Conservation (phyloP, 495 filamentous ascomycete species). For the Neurospora sp. region DNA sequence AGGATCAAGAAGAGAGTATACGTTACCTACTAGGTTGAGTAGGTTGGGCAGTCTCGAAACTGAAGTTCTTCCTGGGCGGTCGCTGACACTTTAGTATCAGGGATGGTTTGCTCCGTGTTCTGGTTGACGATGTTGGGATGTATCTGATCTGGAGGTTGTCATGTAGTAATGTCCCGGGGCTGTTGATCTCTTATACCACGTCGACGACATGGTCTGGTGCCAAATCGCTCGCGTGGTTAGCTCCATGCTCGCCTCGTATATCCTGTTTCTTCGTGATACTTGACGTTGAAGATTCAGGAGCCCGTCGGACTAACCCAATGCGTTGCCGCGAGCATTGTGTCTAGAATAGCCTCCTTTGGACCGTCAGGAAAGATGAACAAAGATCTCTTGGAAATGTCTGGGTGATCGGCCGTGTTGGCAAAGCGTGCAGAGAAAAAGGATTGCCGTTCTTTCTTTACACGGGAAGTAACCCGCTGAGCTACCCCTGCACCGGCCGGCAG, state of each 20-base stretch:
- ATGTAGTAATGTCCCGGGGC: not conserved
- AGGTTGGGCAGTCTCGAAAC: not conserved
- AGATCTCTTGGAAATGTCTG: not conserved
- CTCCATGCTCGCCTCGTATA: not conserved
- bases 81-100: not conserved
- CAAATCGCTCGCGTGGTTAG: not conserved
- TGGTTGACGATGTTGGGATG: not conserved
- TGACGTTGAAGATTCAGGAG: not conserved
- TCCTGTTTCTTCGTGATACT: not conserved
- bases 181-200: not conserved
- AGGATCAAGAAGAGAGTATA: not conserved
- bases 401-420: not conserved
- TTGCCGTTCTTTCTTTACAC: not conserved
- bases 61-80: not conserved
- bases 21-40: not conserved
- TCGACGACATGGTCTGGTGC: not conserved
- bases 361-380: not conserved
- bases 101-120: not conserved
- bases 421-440: not conserved
- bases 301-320: not conserved
- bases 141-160: not conserved
- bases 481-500: not conserved
- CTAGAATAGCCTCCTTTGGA: not conserved
- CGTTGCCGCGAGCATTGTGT: not conserved
- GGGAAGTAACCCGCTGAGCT: not conserved